Percentiles rank a stretch among this genome's conserved stretches.
phyloP scores from a whole-genome alignment of 2,329 filamentous ascomycete species.

The Botrytis galanthina region DNA sequence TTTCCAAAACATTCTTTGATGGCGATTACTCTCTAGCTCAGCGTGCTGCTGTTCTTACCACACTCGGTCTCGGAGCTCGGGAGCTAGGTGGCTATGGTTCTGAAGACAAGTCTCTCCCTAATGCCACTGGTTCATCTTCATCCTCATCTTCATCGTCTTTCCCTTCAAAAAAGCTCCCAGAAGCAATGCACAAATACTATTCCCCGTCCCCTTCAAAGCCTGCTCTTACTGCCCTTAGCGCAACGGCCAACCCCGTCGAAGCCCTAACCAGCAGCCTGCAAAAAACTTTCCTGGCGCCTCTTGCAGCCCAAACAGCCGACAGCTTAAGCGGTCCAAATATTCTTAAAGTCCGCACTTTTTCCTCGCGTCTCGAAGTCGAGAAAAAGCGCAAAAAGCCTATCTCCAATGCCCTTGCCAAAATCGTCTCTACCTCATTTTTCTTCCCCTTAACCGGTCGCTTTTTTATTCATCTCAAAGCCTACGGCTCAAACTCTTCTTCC shows the following conservation, averaged over 20 bases:
- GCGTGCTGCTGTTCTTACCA: constrained; percentile 75
- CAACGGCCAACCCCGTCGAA: constrained; percentile 49
- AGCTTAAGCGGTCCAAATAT: constrained; percentile 74
- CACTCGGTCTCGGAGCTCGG: constrained; percentile 76
- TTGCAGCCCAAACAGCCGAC: constrained; percentile 81
- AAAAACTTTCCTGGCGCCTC: constrained; percentile 71
- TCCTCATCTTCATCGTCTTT: constrained; percentile 51
- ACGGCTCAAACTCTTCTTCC: constrained; percentile 44
- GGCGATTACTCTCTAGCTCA: constrained; percentile 89
- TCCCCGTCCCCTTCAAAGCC: constrained; percentile 32
- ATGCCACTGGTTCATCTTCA: constrained; percentile 29
- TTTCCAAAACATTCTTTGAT: constrained; percentile 80
- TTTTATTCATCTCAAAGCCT: constrained; percentile 59
- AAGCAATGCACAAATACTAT: constrained; percentile 72
- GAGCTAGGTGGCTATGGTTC: constrained; percentile 76
- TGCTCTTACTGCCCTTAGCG: not conserved
- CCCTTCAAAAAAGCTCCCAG: constrained; percentile 76
- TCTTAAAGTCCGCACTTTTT: constrained; percentile 88
- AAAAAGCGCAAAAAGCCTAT: constrained; percentile 56
- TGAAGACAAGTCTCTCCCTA: constrained; percentile 39
- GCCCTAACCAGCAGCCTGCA: constrained; percentile 66
- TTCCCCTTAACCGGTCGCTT: constrained; percentile 81
- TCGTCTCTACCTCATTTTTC: constrained; percentile 79
- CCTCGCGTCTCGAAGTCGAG: constrained; percentile 68
- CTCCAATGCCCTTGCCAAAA: constrained; percentile 73